A percentile compares a stretch with the other conserved stretches of the same genome.
Evolutionary conservation across 192 early-diverging fungal species (phyloP).

Genomic region (Jimgerdemannia flammicorona): DNA sequence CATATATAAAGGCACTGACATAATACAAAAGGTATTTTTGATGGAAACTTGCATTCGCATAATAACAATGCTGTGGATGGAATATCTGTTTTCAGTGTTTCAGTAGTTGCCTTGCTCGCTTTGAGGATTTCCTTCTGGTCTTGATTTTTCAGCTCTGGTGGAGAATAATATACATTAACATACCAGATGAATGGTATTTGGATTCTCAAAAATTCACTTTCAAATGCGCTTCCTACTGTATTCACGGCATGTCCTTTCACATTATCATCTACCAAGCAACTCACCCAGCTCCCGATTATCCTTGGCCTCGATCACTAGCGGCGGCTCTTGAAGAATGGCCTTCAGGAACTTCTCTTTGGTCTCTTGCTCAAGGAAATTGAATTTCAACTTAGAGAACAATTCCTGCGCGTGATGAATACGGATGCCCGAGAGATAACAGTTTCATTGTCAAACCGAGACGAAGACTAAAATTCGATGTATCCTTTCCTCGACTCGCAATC

Average conservation of each 20-base stretch:
- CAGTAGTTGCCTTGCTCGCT: conserved; percentile 16
- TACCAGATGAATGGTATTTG: too few species aligned
- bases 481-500: too few species aligned
- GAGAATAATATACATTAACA: not conserved
- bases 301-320: conserved; percentile 21
- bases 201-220: too few species aligned
- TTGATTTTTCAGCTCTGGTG: conserved; percentile 9
- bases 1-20: too few species aligned
- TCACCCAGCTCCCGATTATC: conserved; percentile 29
- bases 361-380: conserved; percentile 50
- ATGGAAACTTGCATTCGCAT: conserved; percentile 1
- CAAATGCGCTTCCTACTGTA: too few species aligned
- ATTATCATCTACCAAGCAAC: too few species aligned
- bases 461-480: too few species aligned
- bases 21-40: too few species aligned
- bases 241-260: too few species aligned
- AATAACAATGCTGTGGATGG: conserved; percentile 1
- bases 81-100: conserved; percentile 15
- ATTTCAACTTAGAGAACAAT: conserved; percentile 52
- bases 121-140: conserved; percentile 24
- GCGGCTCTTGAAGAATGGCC: conserved; percentile 36
- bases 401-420: conserved; percentile 22
- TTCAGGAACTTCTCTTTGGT: conserved; percentile 50
- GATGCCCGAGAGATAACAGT: too few species aligned
- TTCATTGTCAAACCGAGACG: too few species aligned